phyloP scores from a whole-genome alignment of 345 rosid genomes.

The Odontarrhena argentea region DNA sequence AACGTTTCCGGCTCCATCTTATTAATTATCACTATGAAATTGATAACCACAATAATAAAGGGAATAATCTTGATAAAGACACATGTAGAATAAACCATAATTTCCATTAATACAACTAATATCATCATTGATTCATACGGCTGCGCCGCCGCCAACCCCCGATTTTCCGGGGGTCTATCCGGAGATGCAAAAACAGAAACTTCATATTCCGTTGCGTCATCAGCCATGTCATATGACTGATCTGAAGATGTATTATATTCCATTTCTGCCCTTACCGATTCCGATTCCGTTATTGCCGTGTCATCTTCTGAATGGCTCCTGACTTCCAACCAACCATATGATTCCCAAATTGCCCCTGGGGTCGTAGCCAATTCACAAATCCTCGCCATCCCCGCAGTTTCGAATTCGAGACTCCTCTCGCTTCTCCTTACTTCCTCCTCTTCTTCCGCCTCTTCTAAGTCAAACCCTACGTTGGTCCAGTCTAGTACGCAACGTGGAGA shows the following conservation, averaged over 20 bases:
- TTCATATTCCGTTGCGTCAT: neutral
- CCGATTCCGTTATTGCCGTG: conserved; percentile 31
- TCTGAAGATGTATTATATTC: conserved; percentile 1
- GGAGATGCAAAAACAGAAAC: neutral
- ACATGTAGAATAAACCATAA: conserved; percentile 1
- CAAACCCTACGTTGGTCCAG: conserved; percentile 50
- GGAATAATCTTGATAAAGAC: neutral
- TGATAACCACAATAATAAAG: conserved; percentile 14
- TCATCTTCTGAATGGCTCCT: conserved; percentile 40
- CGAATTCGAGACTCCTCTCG: neutral
- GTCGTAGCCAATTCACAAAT: conserved; percentile 44
- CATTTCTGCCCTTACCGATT: conserved; percentile 1
- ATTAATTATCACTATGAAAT: neutral
- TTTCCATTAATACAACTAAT: neutral
- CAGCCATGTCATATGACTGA: conserved; percentile 28
- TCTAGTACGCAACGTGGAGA: conserved; percentile 83
- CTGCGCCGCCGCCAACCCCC: conserved; percentile 23
- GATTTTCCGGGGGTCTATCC: conserved; percentile 8
- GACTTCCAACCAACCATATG: conserved; percentile 61
- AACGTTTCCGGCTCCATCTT: conserved; percentile 17
- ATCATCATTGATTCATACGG: conserved; percentile 18
- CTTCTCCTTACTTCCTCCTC: conserved; percentile 29
- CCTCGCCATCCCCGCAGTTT: conserved; percentile 41
- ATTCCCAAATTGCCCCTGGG: conserved; percentile 54
- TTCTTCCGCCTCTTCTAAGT: conserved; percentile 12